Base-by-base conservation (phyloP, 495 filamentous ascomycete species). In the Tuber calosporum region DNA sequence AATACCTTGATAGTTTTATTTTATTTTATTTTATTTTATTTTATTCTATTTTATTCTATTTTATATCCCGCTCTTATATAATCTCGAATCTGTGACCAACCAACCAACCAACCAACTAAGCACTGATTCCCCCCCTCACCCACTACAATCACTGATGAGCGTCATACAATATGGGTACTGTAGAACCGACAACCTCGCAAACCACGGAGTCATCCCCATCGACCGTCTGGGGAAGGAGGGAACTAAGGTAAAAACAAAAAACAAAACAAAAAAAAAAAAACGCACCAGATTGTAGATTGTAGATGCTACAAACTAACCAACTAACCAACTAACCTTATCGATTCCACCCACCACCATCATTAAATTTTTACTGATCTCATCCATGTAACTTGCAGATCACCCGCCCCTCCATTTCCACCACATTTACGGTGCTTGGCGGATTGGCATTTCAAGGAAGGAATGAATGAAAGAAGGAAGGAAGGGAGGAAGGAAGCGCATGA, bases 311-410 rank as follows among this genome's bases (percentile, higher is more conserved):
- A n/a, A n/a, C n/a, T n/a, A n/a, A n/a, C n/a, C n/a, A n/a, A n/a
- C n/a, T n/a, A n/a, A n/a, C n/a, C n/a, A n/a, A n/a, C 53, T 62
- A 62, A 62, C 53, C n/a, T 62, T 62, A 62, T 62, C 30, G 53
- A 62, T 26, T 62, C 53, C 11, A 4, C n/a, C 53, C 53, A 62
- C 26, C 13, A 4, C 30, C 11, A 62, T 5, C n/a, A n/a, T n/a
- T n/a, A n/a, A n/a, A n/a, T n/a, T n/a, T n/a, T 26, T 62, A n/a
- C 11, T 62, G n/a, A 62, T 62, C 53, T 4, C 53, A 62, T 30
- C 53, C 53, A 30, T 62, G 26, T 62, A 62, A 62, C 53, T 30
- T 30, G 53, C 53, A 62, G 53, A 62, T 62, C 53, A 62, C 53
- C 53, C 53, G 53, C 53, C 53, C 53, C 53, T 62, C 53, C 53